A percentile compares a stretch with the other conserved stretches of the same genome.
Evolutionary conservation across 768 basidiomycete species (phyloP).

Genomic region (Trametopsis cervina): DNA sequence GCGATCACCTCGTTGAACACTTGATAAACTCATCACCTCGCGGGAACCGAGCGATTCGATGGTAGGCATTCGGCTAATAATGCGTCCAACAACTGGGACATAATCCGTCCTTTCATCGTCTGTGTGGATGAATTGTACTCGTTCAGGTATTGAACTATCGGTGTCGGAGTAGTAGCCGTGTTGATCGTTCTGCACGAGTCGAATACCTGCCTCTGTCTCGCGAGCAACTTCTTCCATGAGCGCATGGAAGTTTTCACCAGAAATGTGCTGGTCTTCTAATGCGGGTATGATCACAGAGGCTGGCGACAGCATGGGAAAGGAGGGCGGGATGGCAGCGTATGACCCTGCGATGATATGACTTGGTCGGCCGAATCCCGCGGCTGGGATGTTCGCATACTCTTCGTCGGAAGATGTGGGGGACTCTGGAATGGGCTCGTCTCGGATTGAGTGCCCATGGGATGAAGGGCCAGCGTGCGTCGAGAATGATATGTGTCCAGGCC

Average conservation of each 20-base stretch:
- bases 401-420: slow-evolving; percentile 5
- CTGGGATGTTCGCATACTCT: background rate
- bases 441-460: slow-evolving; percentile 2
- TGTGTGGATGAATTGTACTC: background rate
- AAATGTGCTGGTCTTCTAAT: slow-evolving; percentile 36
- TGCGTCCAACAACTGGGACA: slow-evolving; percentile 55
- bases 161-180: slow-evolving; percentile 12
- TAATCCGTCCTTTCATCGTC: slow-evolving; percentile 36
- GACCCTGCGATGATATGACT: slow-evolving; percentile 7
- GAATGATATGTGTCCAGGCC: background rate
- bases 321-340: slow-evolving; percentile 12
- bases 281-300: background rate
- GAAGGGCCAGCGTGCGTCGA: background rate
- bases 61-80: slow-evolving; percentile 71
- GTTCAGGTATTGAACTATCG: slow-evolving; percentile 9
- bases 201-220: slow-evolving; percentile 45
- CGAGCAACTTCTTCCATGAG: slow-evolving; percentile 43
- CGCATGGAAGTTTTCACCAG: slow-evolving; percentile 44
- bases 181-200: slow-evolving; percentile 25
- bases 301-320: slow-evolving; percentile 4
- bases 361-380: slow-evolving; percentile 3
- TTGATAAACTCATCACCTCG: slow-evolving; percentile 34
- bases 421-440: background rate
- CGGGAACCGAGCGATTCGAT: slow-evolving; percentile 72
- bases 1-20: slow-evolving; percentile 6